Percentiles rank a stretch among this genome's conserved stretches.
Conservation (phyloP, 208 protist genomes). For the Acanthamoeba castellanii region DNA sequence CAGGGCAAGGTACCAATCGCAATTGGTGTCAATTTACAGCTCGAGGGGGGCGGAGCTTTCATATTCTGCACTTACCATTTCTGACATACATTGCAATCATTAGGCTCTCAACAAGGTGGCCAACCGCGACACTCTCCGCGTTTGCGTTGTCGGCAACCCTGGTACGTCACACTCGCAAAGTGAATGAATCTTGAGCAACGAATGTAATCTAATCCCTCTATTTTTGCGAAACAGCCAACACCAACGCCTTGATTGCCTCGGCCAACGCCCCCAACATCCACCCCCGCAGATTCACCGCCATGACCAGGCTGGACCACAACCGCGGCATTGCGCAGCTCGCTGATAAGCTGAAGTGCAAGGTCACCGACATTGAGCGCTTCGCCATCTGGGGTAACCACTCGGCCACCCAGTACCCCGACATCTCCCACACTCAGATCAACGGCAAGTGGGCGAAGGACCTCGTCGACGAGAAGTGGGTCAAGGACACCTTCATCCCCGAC, state of each 20-base stretch:
- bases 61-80: not conserved
- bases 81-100: not conserved
- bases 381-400: conserved; percentile 98
- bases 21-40: not conserved
- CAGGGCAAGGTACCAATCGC: conserved; percentile 90
- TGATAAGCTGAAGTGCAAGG: conserved; percentile 82
- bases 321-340: conserved; percentile 86
- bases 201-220: not conserved
- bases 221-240: conserved; percentile 93
- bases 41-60: not conserved
- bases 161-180: not conserved
- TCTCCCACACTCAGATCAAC: conserved; percentile 89
- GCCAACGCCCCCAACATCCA: conserved; percentile 90
- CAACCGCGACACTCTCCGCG: conserved; percentile 88
- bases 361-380: conserved; percentile 92
- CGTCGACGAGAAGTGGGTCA: conserved; percentile 91
- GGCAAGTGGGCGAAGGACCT: conserved; percentile 86
- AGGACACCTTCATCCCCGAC: conserved; percentile 90
- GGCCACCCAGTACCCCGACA: conserved; percentile 93
- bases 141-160: conserved; percentile 97
- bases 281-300: conserved; percentile 94
- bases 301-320: conserved; percentile 98
- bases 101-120: conserved; percentile 92
- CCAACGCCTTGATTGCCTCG: conserved; percentile 95
- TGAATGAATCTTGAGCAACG: not conserved